Conservation (phyloP, 257 asterid genomes). For the Jacaranda mimosifolia region DNA sequence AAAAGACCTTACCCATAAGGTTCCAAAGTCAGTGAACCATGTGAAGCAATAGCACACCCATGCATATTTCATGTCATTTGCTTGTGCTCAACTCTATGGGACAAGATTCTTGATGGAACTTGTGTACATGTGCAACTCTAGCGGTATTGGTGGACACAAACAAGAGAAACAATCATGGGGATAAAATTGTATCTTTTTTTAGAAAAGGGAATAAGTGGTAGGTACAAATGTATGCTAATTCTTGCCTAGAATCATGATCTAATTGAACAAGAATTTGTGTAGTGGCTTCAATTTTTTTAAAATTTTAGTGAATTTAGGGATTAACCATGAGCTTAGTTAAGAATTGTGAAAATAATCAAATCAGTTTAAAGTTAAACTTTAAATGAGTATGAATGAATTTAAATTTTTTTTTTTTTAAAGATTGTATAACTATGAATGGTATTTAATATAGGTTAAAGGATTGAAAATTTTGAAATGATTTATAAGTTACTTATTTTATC, state of each 20-base stretch:
- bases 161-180: not conserved
- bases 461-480: too few species aligned
- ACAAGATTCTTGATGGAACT: slow-evolving; percentile 35
- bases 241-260: not conserved
- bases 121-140: slow-evolving; percentile 29
- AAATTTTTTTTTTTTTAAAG: too few species aligned
- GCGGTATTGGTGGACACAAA: not conserved
- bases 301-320: not conserved
- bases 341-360: too few species aligned
- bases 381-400: too few species aligned
- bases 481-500: too few species aligned
- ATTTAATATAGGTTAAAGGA: too few species aligned
- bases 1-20: not conserved
- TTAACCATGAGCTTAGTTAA: not conserved
- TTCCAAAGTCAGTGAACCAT: not conserved
- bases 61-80: not conserved
- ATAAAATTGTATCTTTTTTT: not conserved
- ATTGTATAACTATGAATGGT: too few species aligned
- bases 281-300: not conserved
- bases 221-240: not conserved
- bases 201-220: not conserved
- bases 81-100: not conserved
- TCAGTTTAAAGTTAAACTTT: too few species aligned
- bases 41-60: not conserved
- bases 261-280: not conserved